Evolutionary conservation across 2,329 filamentous ascomycete genomes (phyloP), one percentile per base, ranked within the genome.

Genomic region (Sporothrix pallida): DNA sequence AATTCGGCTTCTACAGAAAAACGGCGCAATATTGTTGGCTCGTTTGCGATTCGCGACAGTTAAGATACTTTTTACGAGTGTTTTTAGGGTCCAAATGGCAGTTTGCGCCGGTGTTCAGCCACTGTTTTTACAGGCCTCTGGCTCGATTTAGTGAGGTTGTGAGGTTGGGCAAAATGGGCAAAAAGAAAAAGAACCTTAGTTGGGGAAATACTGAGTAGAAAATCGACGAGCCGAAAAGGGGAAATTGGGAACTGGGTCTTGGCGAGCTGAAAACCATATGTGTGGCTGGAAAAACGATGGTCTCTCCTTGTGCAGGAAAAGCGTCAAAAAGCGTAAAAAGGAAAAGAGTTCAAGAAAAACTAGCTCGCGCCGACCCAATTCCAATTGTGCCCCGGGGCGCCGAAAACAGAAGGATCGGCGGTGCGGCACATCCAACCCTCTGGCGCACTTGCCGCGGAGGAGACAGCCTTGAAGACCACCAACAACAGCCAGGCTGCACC

Each of bases 381-480:
- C 56, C 58, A 71, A 8, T 52, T 48, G 58, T 10, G 58, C 44
- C 15, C 56, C 46, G 26, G 23, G 31, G 13, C 23, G 67, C 68
- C n/a, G 48, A 46, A 72, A 46, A 44, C 31, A 69, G 65, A 37
- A 69, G n/a, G 67, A 56, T 69, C 67, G 48, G 67, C 48, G 26
- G 67, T 17, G 42, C 42, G n/a, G n/a, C n/a, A n/a, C 62, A 13
- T 6, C 8, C 12, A 6, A 26, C 48, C 20, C 26, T 15, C 13
- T 9, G 23, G 46, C 46, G 23, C n/a, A 67, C 42, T 44, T 67
- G 60, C 37, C n/a, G 60, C 50, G 50, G 20, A 52, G 13, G 48
- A 17, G 8, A 56, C 7, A 48, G 15, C 46, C 10, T 48, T 48
- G 4, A 37, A 37, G 31, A 37, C 31, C 31, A 26, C 23, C 23